Percentiles rank a stretch among this genome's conserved stretches.
These are phyloP conservation scores for Dothiorella sarmentorum DNA, from an alignment of 2,329 filamentous ascomycete species.

Conservation along the genomic window DNA sequence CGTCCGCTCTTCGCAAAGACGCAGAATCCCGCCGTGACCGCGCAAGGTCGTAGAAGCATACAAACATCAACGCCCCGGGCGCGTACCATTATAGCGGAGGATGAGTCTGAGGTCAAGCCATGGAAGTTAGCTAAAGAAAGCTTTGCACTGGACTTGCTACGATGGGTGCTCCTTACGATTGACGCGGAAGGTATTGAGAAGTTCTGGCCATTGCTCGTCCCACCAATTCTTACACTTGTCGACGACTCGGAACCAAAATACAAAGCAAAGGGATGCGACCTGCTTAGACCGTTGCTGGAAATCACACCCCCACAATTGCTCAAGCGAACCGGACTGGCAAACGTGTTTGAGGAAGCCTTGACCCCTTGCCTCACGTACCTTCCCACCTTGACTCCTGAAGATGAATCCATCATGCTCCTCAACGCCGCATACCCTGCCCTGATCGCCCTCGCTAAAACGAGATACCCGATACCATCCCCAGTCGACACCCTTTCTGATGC, in stretches of 20 bases:
- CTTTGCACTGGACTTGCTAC: conserved; percentile 54
- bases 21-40: conserved; percentile 44
- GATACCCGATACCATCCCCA: conserved; percentile 35
- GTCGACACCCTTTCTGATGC: conserved; percentile 16
- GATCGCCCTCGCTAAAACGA: conserved; percentile 52
- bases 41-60: conserved; percentile 55
- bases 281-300: conserved; percentile 55
- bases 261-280: conserved; percentile 55
- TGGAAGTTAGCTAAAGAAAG: conserved; percentile 57
- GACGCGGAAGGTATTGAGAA: conserved; percentile 51
- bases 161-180: conserved; percentile 57
- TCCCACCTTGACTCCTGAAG: conserved; percentile 71
- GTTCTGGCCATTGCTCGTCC: conserved; percentile 67
- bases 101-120: conserved; percentile 48
- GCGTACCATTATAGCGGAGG: conserved; percentile 29
- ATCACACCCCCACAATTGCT: conserved; percentile 55
- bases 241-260: conserved; percentile 59
- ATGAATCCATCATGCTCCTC: conserved; percentile 65
- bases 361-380: conserved; percentile 72
- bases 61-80: conserved; percentile 31
- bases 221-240: conserved; percentile 64
- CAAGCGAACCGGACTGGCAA: conserved; percentile 59
- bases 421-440: conserved; percentile 64
- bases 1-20: conserved; percentile 59
- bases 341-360: conserved; percentile 66